Base-by-base conservation (phyloP, 1,284 basidiomycete species). In the Inonotus obliquus region DNA sequence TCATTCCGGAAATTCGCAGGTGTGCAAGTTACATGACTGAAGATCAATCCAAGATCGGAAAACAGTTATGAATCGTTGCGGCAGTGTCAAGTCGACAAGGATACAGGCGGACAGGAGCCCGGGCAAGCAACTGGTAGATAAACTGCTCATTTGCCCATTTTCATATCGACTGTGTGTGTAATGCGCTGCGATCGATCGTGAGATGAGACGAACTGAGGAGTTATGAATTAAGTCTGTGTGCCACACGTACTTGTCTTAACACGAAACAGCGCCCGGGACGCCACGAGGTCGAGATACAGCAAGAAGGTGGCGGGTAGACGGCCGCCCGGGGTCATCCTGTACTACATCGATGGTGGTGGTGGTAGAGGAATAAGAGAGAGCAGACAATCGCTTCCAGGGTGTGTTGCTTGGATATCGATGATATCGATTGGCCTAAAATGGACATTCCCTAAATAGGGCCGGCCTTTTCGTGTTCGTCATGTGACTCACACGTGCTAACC, bases 341-440 rank as follows among this genome's bases (percentile, higher is more conserved):
- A 29, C 25, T 32, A 27, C 32, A 32, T 44, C 25, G 47, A 19
- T 52, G 58, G 38, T 52, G 58, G 38, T 59, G 58, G 52, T 53
- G 38, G 58, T 53, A 44, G 58, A 52, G 35, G 37, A 54, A 49
- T n/a, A 53, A 52, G 58, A 59, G n/a, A n/a, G 39, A 27, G 25
- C 19, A 59, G 3, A 21, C 48, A 1, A 19, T 21, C n/a, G 37
- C 14, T 45, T 6, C 41, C 5, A 21, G 49, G 14, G 29, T 1
- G 17, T 3, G 19, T 17, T 19, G 32, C 27, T 52, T 6, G 25
- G 19, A 54, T 38, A 38, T 54, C 32, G 53, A 54, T 39, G 37
- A 1, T 9, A 53, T 53, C 51, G 51, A 53, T 54, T 11, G 21
- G 5, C 21, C 21, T 23, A 39, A 21, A 19, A 11, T 2, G 21